These are phyloP conservation scores for Penicillium roqueforti DNA, from an alignment of 495 filamentous ascomycete species.

Conservation along the genomic window DNA sequence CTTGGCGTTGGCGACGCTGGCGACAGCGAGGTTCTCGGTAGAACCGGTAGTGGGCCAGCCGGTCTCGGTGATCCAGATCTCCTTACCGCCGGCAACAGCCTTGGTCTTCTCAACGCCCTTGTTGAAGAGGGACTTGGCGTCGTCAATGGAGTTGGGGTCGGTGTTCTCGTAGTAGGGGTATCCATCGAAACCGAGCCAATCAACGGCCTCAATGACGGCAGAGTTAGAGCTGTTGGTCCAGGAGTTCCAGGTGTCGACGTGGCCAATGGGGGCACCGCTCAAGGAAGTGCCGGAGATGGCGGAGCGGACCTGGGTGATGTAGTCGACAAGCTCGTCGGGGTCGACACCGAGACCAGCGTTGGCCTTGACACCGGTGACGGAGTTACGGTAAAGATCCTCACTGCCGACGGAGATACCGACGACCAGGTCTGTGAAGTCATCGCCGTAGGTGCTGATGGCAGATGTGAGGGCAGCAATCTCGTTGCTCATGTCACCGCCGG, in stretches of 20 bases:
- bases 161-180: conserved; percentile 74
- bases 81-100: conserved; percentile 57
- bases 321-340: conserved; percentile 55
- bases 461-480: conserved; percentile 64
- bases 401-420: conserved; percentile 86
- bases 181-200: conserved; percentile 76
- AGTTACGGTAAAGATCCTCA: conserved; percentile 85
- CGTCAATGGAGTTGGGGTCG: conserved; percentile 58
- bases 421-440: conserved; percentile 57
- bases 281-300: conserved; percentile 57
- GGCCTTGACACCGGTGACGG: conserved; percentile 50
- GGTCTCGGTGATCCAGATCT: conserved; percentile 87
- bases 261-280: conserved; percentile 59
- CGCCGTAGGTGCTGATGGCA: conserved; percentile 61
- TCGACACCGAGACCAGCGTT: conserved; percentile 54
- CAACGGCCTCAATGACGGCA: conserved; percentile 61
- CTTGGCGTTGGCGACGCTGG: conserved; percentile 66
- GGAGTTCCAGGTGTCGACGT: conserved; percentile 90
- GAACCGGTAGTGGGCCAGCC: conserved; percentile 75
- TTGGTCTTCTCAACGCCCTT: conserved; percentile 57
- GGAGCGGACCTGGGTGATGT: conserved; percentile 61
- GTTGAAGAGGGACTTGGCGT: conserved; percentile 59
- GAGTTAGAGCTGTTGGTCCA: conserved; percentile 73
- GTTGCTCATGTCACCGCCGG: conserved; percentile 63
- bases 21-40: conserved; percentile 55